Conservation (phyloP, 352 stramenopile species). For the Globisporangium iwayamae region DNA sequence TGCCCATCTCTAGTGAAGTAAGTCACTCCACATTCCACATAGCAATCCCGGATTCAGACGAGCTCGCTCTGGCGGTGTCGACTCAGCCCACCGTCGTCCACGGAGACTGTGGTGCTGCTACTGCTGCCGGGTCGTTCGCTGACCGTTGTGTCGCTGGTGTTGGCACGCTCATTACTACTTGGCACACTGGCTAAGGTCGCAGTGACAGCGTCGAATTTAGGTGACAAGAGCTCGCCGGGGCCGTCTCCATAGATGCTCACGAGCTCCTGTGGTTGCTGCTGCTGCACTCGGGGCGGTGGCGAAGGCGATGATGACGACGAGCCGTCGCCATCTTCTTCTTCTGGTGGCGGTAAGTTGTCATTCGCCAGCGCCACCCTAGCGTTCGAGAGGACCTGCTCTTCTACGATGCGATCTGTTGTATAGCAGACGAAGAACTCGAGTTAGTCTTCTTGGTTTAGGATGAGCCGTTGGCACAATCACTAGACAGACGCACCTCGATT, state of each 20-base stretch:
- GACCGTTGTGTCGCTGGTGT: no score
- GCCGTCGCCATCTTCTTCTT: background rate
- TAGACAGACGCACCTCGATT: slow-evolving; percentile 36
- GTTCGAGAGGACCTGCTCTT: background rate
- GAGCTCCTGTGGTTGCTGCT: background rate
- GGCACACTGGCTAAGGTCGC: background rate
- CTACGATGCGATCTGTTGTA: slow-evolving; percentile 3
- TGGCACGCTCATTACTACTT: background rate
- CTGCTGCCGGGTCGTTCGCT: slow-evolving; percentile 1
- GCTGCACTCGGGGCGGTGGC: background rate
- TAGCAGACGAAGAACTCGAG: background rate
- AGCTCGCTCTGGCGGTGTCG: slow-evolving; percentile 12
- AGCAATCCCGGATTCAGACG: background rate
- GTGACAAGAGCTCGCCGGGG: slow-evolving; percentile 6
- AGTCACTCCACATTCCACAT: background rate
- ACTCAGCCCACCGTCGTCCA: slow-evolving; percentile 5
- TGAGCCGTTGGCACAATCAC: background rate
- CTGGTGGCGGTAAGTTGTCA: background rate
- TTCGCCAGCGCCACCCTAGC: background rate
- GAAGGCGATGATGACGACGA: background rate
- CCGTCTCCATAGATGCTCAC: slow-evolving; percentile 10
- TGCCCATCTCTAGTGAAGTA: background rate
- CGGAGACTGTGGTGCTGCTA: background rate
- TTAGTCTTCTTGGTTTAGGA: no score
- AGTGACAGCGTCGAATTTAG: background rate